Evolutionary conservation across 2,329 filamentous ascomycete genomes (phyloP).

Genomic region (Tolypocladium album): DNA sequence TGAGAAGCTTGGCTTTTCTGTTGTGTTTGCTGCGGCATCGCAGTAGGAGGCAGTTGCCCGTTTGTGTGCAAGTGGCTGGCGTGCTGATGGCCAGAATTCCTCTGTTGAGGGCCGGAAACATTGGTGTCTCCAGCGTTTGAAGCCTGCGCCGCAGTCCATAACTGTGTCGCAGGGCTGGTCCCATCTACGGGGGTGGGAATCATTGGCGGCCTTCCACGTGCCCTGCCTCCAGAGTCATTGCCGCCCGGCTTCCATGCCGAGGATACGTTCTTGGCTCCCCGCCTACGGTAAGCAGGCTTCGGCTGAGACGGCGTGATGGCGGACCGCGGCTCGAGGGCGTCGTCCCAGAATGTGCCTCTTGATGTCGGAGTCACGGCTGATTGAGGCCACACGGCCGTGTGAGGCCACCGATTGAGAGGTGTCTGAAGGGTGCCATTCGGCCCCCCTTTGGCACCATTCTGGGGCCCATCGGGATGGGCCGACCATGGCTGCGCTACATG

Average conservation of each 20-base stretch:
- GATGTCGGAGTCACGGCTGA: slow-evolving; percentile 64
- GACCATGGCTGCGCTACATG: slow-evolving; percentile 33
- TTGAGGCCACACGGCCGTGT: slow-evolving; percentile 67
- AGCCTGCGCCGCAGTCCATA: slow-evolving; percentile 36
- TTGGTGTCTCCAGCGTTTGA: slow-evolving; percentile 25
- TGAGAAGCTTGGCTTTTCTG: slow-evolving; percentile 6
- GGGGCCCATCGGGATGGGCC: slow-evolving; percentile 28
- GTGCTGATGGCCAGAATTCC: neutral
- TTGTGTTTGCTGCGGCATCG: neutral
- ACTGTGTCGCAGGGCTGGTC: slow-evolving; percentile 58
- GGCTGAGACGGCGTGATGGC: slow-evolving; percentile 58
- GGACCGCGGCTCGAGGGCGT: slow-evolving; percentile 55
- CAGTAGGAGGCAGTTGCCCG: neutral
- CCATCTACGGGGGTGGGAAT: slow-evolving; percentile 50
- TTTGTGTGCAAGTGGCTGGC: neutral
- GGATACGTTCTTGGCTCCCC: slow-evolving; percentile 76
- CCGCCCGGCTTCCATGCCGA: slow-evolving; percentile 74
- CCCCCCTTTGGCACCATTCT: slow-evolving; percentile 10
- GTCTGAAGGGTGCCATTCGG: slow-evolving; percentile 46
- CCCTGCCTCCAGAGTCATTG: slow-evolving; percentile 53
- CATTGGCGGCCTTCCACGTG: slow-evolving; percentile 69
- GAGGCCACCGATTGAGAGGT: slow-evolving; percentile 59
- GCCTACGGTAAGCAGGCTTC: slow-evolving; percentile 38
- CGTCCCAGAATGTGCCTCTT: slow-evolving; percentile 42
- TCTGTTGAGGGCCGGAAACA: slow-evolving; percentile 4